Base-by-base conservation (phyloP, 257 asterid genomes). In the Primulina tabacum region DNA sequence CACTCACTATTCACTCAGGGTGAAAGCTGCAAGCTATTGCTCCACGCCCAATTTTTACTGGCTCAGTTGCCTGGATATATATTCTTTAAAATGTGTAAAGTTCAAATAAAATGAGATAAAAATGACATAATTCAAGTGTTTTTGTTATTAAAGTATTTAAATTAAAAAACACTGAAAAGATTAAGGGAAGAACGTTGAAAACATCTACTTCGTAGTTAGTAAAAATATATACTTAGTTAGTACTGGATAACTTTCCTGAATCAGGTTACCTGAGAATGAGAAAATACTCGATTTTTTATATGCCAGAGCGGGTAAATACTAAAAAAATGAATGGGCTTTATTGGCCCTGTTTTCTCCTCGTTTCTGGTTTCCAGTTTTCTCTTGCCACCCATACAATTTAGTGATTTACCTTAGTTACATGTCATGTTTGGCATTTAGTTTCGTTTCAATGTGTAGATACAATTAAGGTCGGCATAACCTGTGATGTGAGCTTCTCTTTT, bases 341-440 rank as follows among this genome's bases (percentile, higher is more conserved):
- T 28, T 2, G n/a, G n/a, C 12, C 18, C 7, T 47, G 11, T 47
- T 47, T 12, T 47, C 55, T 12, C 7, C 18, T 47, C 18, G 18
- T 4, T 12, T 47, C 6, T 47, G 55, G 18, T 47, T 16, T 47
- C 55, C 55, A 47, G 71, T 64, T 57, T 67, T 30, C 21, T 1
- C 50, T 62, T 69, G 59, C 32, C 60, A 17, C 58, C 17, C 59
- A 47, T 56, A 63, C 9, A n/a, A n/a, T n/a, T n/a, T n/a, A n/a
- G n/a, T n/a, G n/a, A n/a, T n/a, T n/a, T 5, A 62, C 37, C 65
- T 43, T 64, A 47, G 58, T 70, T 61, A 14, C 24, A 53, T 26
- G 52, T 74, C 18, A 16, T 4, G 18, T 47, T 14, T 47, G 7
- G n/a, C 7, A 47, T 47, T 47, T 47, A 14, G 55, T 47, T 16